These are phyloP conservation scores for Phytophthora macrochlamydospora DNA, from an alignment of 352 stramenopile species.

Conservation along the genomic window DNA sequence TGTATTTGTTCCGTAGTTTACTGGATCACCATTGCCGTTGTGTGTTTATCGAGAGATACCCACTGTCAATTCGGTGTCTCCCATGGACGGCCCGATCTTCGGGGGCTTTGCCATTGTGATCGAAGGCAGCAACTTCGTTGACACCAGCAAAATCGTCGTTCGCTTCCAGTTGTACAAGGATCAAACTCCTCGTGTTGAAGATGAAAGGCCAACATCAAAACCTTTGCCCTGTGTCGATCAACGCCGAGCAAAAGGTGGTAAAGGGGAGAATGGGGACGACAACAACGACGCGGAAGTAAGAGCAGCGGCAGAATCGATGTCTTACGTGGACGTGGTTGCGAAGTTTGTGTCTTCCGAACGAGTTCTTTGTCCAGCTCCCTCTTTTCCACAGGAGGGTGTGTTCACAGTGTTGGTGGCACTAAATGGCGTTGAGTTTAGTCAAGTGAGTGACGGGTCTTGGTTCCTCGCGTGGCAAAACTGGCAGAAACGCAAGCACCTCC, in stretches of 20 bases:
- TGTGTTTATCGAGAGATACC: conserved; percentile 62
- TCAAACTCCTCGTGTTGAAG: conserved; percentile 12
- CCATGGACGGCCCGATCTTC: conserved; percentile 81
- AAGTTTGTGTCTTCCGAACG: conserved; percentile 58
- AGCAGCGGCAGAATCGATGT: background rate
- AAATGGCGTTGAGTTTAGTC: conserved; percentile 73
- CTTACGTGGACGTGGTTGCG: conserved; percentile 24
- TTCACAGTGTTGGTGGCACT: conserved; percentile 69
- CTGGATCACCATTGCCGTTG: conserved; percentile 48
- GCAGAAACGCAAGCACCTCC: conserved; percentile 69
- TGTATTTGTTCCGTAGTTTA: conserved; percentile 46
- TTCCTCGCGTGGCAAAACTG: conserved; percentile 87
- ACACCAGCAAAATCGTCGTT: conserved; percentile 63
- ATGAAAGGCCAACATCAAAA: conserved; percentile 8
- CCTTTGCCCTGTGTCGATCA: conserved; percentile 3
- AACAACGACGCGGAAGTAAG: background rate
- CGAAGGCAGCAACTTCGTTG: conserved; percentile 64
- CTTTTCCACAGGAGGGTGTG: conserved; percentile 68
- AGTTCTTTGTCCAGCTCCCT: conserved; percentile 50
- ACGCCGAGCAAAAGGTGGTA: conserved; percentile 2
- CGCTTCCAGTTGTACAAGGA: conserved; percentile 60
- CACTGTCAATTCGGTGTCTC: conserved; percentile 40
- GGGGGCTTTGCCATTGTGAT: conserved; percentile 66
- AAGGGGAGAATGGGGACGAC: background rate
- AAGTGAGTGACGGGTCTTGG: conserved; percentile 57